Conservation (phyloP, 805 yeast species). For the Kodamaea restingae region DNA sequence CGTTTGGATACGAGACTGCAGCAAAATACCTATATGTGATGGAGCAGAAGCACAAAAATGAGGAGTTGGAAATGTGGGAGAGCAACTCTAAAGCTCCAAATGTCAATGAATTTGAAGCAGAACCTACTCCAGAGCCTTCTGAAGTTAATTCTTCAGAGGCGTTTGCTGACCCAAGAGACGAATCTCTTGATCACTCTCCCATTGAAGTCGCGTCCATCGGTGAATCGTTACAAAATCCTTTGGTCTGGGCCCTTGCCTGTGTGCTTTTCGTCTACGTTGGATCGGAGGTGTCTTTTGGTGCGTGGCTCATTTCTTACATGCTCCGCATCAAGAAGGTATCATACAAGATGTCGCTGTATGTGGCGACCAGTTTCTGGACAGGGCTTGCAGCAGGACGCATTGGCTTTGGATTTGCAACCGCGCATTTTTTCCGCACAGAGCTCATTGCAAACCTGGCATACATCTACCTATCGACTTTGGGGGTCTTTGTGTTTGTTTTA, state of each 20-base stretch:
- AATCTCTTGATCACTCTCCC: too few relatives aligned
- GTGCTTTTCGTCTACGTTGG: constrained; percentile 49
- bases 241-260: constrained; percentile 39
- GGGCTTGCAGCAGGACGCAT: constrained; percentile 49
- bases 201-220: constrained; percentile 15
- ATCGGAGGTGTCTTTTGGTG: constrained; percentile 49
- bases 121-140: constrained; percentile 4
- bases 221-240: constrained; percentile 30
- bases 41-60: constrained; percentile 10
- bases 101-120: constrained; percentile 11
- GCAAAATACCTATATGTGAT: constrained; percentile 36
- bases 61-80: constrained; percentile 1
- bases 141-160: too few relatives aligned
- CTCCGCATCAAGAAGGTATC: constrained; percentile 35
- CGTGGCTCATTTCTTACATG: constrained; percentile 49
- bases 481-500: constrained; percentile 27
- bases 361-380: constrained; percentile 50
- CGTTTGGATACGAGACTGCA: constrained; percentile 43
- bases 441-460: constrained; percentile 42
- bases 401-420: constrained; percentile 50
- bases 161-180: too few relatives aligned
- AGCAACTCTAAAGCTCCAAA: not conserved
- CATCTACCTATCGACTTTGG: constrained; percentile 27
- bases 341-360: constrained; percentile 40
- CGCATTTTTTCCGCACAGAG: constrained; percentile 44